Evolutionary conservation across 768 basidiomycete species (phyloP), one percentile per base, ranked within the genome.

Genomic region (Cubamyces sp.): DNA sequence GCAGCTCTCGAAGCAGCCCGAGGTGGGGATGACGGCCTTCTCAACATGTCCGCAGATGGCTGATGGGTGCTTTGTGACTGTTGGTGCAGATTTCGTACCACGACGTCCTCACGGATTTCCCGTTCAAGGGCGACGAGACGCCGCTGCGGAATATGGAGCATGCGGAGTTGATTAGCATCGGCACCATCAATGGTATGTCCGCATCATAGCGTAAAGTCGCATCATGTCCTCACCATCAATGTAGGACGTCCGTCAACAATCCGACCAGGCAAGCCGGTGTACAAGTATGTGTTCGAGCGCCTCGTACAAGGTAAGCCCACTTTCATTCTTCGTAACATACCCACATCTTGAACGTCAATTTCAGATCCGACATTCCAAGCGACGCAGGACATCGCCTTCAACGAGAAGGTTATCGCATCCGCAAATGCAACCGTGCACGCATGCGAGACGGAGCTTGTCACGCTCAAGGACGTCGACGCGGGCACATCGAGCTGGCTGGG

Each of bases 91-190:
- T 93, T 9, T 81, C 91, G 11, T 98, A 98, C 72, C 84, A 94
- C 57, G 87, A 93, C 21, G 78, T 92, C 4, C 76, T 98, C 54
- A 75, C 90, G 52, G 88, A 92, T 53, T 89, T 88, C 70, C 93
- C 92, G 0, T 97, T 96, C 84, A 95, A 94, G 71, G 92, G 90
- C n/a, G 88, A 95, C 65, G 95, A 96, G 70, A 76, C 79, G 18
- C 80, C 92, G 1, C 71, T 98, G 57, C 82, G 92, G 63, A 84
- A 82, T 28, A 88, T 98, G 86, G 96, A 98, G 71, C 89, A 92
- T 63, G 87, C 88, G 5, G 96, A 93, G 76, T 74, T 98, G 53
- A 92, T 99, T 62, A 79, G 87, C 0, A 88, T 99, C 48, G 82
- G 82, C 7, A 92, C 90, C 6, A 73, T 81, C 19, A 86, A 96